Evolutionary conservation across 192 early-diverging fungal genomes (phyloP), one percentile per base, ranked within the genome.

Genomic region (Globomyces pollinis-pini): DNA sequence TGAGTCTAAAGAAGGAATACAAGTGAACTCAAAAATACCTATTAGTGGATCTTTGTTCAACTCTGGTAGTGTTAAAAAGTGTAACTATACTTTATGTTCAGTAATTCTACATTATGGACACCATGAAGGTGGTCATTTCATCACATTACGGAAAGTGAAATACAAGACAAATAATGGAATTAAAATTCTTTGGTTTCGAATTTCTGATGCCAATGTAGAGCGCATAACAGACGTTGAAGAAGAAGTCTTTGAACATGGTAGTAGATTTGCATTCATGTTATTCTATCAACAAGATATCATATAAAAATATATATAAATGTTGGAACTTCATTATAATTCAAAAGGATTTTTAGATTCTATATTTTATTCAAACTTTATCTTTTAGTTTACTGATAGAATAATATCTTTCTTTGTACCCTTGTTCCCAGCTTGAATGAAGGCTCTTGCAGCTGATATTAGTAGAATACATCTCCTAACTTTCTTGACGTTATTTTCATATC

Each of bases 111-210:
- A 98, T 62, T 72, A 81, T 23, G 94, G 94, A 4, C 72, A 68
- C 0, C 94, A 98, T 67, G 78, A 93, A 35, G 85, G 79, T 1
- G 94, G 94, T 5, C 94, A 98, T 56, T 98, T 91, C 78, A 79
- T 89, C 26, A 86, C 91, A 0, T 94, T 92, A 64, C 79, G 94
- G 32, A 53, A 74, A 42, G 45, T 74, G 24, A 38, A 26, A 21
- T 23, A 33, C 42, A 42, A 9, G 3, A 33, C 15, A 44, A 45
- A 43, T 23, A 62, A 31, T 61, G 59, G 59, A 29, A 52, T 29
- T 9, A 50, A 50, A 44, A 9, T 11, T 23, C 23, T 35, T 32
- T 89, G 87, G 87, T 87, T 82, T 66, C 61, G 83, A 38, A 73
- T 87, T 24, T 86, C 84, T 0, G 87, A 89, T 60, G 68, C 67